Base-by-base conservation (phyloP, 2,329 filamentous ascomycete genomes). In the Exophiala calicioides region DNA sequence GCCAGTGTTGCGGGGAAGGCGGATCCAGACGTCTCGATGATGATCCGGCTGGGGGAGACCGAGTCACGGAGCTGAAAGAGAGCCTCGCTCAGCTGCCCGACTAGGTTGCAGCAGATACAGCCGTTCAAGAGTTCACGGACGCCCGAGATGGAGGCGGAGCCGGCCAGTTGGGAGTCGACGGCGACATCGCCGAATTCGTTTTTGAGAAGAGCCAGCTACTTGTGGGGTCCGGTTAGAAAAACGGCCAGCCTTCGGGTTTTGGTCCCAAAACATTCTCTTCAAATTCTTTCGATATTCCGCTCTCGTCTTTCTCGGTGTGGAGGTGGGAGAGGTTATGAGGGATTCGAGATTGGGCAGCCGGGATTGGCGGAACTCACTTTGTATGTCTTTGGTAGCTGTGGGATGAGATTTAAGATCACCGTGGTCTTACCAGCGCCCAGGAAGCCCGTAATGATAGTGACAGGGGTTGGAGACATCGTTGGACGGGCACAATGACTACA, bases 91-190 rank as follows among this genome's bases (percentile, higher is more conserved):
- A 98, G 81, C 67, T 95, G 88, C 12, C 93, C 93, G 51, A 98
- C 91, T 19, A 97, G 85, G 66, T 97, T 97, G 74, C 93, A 98
- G 79, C 93, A 98, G 69, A 98, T 97, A 72, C 93, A 97, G 57
- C 91, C 93, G 66, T 95, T 95, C 43, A 98, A 84, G 1, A 98
- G 79, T 69, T 98, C 93, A 60, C 87, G 86, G 3, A 95, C 90
- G 44, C 90, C 91, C 1, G 88, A 85, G 58, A 98, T 90, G 53
- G 90, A 84, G 38, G 81, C 81, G 10, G 86, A 86, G 0, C 86
- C 78, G 12, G 93, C 91, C 21, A 98, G 84, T 66, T 95, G 88
- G 1, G 88, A 93, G 74, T 98, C 93, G 65, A 98, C 79, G 26
- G 90, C 90, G 31, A 98, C 72, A 66, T 97, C 90, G 64, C 93